Evolutionary conservation across 2,329 filamentous ascomycete genomes (phyloP).

Genomic region (Fusarium verticillioides): DNA sequence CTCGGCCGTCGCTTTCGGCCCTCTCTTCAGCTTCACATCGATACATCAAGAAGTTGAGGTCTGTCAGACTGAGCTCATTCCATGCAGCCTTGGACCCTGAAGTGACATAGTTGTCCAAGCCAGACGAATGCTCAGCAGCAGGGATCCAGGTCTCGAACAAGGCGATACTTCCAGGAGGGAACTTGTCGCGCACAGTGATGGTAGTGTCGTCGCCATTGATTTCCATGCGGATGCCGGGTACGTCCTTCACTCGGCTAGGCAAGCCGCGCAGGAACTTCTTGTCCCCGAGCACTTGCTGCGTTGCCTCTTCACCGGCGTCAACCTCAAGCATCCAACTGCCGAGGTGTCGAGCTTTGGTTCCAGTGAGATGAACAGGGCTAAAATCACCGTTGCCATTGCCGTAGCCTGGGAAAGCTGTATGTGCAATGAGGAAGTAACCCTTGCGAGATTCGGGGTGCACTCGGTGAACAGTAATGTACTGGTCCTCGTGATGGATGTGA

Average conservation of each 20-base stretch:
- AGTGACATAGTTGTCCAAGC: slow-evolving; percentile 87
- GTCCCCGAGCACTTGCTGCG: slow-evolving; percentile 73
- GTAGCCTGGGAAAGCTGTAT: slow-evolving; percentile 94
- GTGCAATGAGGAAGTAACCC: slow-evolving; percentile 94
- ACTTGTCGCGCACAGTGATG: slow-evolving; percentile 82
- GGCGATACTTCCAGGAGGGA: slow-evolving; percentile 93
- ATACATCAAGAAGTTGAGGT: slow-evolving; percentile 93
- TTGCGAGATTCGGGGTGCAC: slow-evolving; percentile 93
- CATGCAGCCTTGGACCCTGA: slow-evolving; percentile 84
- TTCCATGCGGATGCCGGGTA: slow-evolving; percentile 80
- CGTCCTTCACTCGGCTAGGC: slow-evolving; percentile 81
- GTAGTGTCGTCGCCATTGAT: slow-evolving; percentile 77
- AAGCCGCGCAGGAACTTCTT: slow-evolving; percentile 79
- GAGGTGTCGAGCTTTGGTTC: slow-evolving; percentile 85
- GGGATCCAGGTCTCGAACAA: slow-evolving; percentile 97
- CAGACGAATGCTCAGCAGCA: slow-evolving; percentile 82
- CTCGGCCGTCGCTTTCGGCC: slow-evolving; percentile 79
- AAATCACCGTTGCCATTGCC: slow-evolving; percentile 86
- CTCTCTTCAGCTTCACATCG: slow-evolving; percentile 89
- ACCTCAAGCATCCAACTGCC: slow-evolving; percentile 95
- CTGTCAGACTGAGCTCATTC: slow-evolving; percentile 76
- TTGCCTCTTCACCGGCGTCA: slow-evolving; percentile 78
- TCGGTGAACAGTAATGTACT: slow-evolving; percentile 96
- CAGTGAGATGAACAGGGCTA: slow-evolving; percentile 80
- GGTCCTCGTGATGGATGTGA: slow-evolving; percentile 94